Percentiles rank a stretch among this genome's conserved stretches.
phyloP scores from a whole-genome alignment of 2,329 filamentous ascomycete genomes.

The Fusarium sp. region DNA sequence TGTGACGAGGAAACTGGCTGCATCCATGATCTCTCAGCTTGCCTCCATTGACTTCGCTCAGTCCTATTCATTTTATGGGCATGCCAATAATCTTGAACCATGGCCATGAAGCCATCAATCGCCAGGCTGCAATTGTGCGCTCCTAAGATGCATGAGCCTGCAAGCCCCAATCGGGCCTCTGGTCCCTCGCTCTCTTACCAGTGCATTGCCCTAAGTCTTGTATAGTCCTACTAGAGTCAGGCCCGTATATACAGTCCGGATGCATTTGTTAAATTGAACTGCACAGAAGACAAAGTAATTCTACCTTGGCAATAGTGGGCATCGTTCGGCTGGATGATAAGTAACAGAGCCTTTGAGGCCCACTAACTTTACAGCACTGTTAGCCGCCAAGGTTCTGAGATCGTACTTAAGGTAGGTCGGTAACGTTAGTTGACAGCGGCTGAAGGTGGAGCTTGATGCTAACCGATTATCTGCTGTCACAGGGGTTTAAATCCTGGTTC shows the following conservation, averaged over 20 bases:
- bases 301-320: background rate
- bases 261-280: background rate
- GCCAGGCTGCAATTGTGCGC: background rate
- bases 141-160: background rate
- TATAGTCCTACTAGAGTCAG: background rate
- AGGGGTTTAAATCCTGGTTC: background rate
- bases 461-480: too few species aligned
- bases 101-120: background rate
- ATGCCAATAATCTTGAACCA: background rate
- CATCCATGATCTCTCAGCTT: background rate
- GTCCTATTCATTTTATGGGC: background rate
- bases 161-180: background rate
- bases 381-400: background rate
- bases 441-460: background rate
- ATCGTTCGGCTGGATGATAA: background rate
- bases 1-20: background rate
- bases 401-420: background rate
- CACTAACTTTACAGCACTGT: background rate
- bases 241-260: background rate
- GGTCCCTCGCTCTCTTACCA: background rate
- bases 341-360: background rate
- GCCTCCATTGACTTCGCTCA: background rate
- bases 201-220: background rate
- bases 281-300: background rate
- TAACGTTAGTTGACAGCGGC: background rate